Percentiles rank a stretch among this genome's conserved stretches.
Evolutionary conservation across 2,329 filamentous ascomycete genomes (phyloP).

Genomic region (Epichloe amarillans): DNA sequence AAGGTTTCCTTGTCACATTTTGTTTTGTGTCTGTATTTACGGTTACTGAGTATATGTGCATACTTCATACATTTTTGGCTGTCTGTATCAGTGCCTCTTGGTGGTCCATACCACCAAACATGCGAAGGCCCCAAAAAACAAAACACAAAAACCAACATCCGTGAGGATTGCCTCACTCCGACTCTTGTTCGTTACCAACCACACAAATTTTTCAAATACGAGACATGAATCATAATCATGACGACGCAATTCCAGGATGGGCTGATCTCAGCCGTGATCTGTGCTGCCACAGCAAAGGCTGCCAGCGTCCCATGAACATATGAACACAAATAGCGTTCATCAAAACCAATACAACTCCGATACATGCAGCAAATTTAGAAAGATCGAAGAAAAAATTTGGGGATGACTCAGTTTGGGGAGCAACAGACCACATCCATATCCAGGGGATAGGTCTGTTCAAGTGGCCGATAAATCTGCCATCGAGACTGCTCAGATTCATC

Average conservation of each 20-base stretch:
- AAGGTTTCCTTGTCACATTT: neutral
- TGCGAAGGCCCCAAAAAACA: neutral
- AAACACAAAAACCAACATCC: slow-evolving; percentile 3
- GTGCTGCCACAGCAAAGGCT: neutral
- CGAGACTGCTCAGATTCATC: slow-evolving; percentile 15
- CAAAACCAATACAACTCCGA: slow-evolving; percentile 7
- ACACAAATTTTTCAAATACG: neutral
- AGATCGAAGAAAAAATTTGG: slow-evolving; percentile 2
- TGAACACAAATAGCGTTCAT: neutral
- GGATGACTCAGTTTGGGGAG: slow-evolving; percentile 9
- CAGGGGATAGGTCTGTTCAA: slow-evolving; percentile 22
- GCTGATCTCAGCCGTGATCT: neutral
- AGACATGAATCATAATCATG: neutral
- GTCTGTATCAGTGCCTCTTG: neutral
- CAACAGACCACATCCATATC: slow-evolving; percentile 26
- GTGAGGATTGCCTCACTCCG: neutral
- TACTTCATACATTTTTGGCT: neutral
- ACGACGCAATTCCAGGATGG: neutral
- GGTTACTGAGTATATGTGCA: neutral
- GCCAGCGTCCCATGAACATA: neutral
- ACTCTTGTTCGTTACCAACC: neutral
- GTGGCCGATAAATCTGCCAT: slow-evolving; percentile 24
- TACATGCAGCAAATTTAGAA: slow-evolving; percentile 8
- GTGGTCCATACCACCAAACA: neutral
- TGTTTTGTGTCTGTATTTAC: neutral